A percentile compares a stretch with the other conserved stretches of the same genome.
phyloP scores from a whole-genome alignment of 1,139 yeast species.

The Eremothecium coryli region DNA sequence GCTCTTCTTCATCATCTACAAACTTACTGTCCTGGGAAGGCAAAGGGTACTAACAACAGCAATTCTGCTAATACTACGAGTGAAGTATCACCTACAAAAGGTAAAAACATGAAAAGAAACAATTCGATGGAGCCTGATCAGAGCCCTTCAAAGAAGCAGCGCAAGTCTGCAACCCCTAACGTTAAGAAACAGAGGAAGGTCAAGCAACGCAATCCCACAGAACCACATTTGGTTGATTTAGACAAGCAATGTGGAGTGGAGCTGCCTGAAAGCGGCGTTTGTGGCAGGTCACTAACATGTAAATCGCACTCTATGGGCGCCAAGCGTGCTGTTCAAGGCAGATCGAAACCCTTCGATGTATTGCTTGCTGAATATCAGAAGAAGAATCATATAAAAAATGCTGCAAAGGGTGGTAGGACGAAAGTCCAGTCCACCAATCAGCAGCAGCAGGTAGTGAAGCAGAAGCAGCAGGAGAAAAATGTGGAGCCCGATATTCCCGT shows the following conservation, averaged over 20 bases:
- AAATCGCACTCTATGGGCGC: slow-evolving; percentile 98
- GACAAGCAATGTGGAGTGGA: slow-evolving; percentile 97
- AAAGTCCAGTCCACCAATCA: slow-evolving; percentile 25
- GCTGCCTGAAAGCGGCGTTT: slow-evolving; percentile 80
- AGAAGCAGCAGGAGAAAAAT: slow-evolving; percentile 18
- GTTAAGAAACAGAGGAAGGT: slow-evolving; percentile 38
- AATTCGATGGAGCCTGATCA: slow-evolving; percentile 28
- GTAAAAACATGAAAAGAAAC: slow-evolving; percentile 36
- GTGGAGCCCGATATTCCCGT: slow-evolving; percentile 7
- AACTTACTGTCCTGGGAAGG: slow-evolving; percentile 26
- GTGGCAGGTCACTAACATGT: slow-evolving; percentile 93
- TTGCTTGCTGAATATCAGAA: slow-evolving; percentile 84
- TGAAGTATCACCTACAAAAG: slow-evolving; percentile 33
- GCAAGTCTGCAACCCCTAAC: slow-evolving; percentile 21
- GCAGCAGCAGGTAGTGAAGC: slow-evolving; percentile 24
- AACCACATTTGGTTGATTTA: slow-evolving; percentile 81
- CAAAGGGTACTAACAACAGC: slow-evolving; percentile 9
- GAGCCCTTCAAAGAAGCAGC: slow-evolving; percentile 18
- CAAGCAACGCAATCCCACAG: slow-evolving; percentile 46
- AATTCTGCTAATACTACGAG: slow-evolving; percentile 3
- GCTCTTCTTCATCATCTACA: slow-evolving; percentile 34
- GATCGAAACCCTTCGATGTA: slow-evolving; percentile 87
- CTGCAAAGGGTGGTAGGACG: slow-evolving; percentile 69
- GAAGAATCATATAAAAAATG: slow-evolving; percentile 82
- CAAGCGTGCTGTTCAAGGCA: slow-evolving; percentile 85